Conservation (phyloP, 768 basidiomycete species). For the Mycena galopus region DNA sequence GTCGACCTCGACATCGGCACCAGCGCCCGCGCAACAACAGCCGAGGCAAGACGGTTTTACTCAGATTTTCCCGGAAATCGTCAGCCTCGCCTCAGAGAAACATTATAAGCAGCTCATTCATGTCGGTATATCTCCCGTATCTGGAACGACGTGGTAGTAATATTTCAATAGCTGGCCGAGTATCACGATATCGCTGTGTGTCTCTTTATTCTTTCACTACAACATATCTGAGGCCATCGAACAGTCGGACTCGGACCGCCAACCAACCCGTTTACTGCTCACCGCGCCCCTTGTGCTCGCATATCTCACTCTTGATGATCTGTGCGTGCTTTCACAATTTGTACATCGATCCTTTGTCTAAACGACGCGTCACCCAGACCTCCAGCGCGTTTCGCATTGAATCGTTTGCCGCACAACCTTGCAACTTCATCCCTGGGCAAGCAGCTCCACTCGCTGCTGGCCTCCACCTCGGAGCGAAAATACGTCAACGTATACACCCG, state of each 20-base stretch:
- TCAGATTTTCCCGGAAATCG: constrained; percentile 58
- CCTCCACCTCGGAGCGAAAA: constrained; percentile 66
- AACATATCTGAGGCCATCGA: constrained; percentile 10
- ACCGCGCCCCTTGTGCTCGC: constrained; percentile 73
- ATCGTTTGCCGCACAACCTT: constrained; percentile 66
- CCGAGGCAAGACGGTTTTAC: constrained; percentile 57
- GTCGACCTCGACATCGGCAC: constrained; percentile 23
- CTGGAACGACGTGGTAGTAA: no score
- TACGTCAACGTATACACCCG: constrained; percentile 69
- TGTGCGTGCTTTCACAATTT: constrained; percentile 56
- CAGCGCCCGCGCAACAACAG: constrained; percentile 26
- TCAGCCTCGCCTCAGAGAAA: constrained; percentile 58
- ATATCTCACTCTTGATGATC: constrained; percentile 73
- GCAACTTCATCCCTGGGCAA: constrained; percentile 58
- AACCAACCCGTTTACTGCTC: constrained; percentile 62
- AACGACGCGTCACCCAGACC: constrained; percentile 55
- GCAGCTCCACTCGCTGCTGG: constrained; percentile 60
- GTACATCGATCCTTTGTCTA: neutral
- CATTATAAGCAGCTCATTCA: constrained; percentile 59
- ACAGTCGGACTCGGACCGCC: constrained; percentile 54
- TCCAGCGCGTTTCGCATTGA: constrained; percentile 69
- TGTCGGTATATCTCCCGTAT: no score
- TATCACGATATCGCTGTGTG: constrained; percentile 67
- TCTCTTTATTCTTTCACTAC: constrained; percentile 7
- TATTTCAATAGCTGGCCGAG: constrained; percentile 55